These are phyloP conservation scores for Berberis vulgaris DNA, from an alignment of 164 flowering plant genomes.

Conservation along the genomic window DNA sequence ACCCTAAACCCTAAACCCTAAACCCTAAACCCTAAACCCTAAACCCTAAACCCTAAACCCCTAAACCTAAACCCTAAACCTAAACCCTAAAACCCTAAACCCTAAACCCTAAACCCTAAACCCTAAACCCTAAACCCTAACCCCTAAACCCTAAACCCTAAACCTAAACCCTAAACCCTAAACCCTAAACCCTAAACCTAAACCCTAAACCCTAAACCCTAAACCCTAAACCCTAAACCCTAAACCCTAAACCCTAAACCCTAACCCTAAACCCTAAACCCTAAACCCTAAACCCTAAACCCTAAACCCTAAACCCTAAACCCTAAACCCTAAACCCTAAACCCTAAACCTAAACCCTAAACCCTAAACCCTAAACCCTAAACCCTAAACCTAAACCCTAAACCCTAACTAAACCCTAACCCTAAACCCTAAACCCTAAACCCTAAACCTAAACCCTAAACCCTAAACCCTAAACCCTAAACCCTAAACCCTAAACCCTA, in stretches of 20 bases:
- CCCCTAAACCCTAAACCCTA: too few relatives aligned
- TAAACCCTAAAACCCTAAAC: not conserved
- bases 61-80: too few relatives aligned
- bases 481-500: constrained; percentile 7
- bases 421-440: constrained; percentile 7
- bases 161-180: constrained; percentile 5
- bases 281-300: constrained; percentile 5
- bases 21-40: constrained; percentile 7
- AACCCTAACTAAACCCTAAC: constrained; percentile 6
- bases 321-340: constrained; percentile 6
- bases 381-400: constrained; percentile 6
- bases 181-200: constrained; percentile 5
- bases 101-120: constrained; percentile 7
- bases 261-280: constrained; percentile 5
- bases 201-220: not conserved
- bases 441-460: not conserved
- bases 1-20: constrained; percentile 7
- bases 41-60: not conserved
- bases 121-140: not conserved
- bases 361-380: constrained; percentile 7
- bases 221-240: not conserved
- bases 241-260: not conserved
- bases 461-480: constrained; percentile 6
- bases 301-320: constrained; percentile 6
- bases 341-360: constrained; percentile 6